phyloP scores from a whole-genome alignment of 2,329 filamentous ascomycete genomes.

The Fusarium pseudocircinatum region DNA sequence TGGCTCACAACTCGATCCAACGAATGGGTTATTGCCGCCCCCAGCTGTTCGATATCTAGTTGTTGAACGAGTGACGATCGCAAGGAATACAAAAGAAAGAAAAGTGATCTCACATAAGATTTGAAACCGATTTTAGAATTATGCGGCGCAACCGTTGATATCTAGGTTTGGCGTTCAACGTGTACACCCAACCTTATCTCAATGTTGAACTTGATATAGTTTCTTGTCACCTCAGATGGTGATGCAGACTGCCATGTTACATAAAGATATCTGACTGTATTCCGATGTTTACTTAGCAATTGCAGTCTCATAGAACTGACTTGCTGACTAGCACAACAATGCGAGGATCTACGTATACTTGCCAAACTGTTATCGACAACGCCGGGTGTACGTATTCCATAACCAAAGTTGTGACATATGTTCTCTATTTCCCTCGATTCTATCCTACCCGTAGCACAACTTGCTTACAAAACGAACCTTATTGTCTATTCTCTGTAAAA shows the following conservation, averaged over 20 bases:
- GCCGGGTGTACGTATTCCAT: background rate
- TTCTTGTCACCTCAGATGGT: background rate
- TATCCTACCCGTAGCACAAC: background rate
- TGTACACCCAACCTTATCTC: constrained; percentile 6
- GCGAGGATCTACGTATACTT: background rate
- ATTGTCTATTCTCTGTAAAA: background rate
- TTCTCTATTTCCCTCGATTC: background rate
- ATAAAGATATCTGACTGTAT: background rate
- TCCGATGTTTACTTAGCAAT: background rate
- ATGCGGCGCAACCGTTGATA: background rate
- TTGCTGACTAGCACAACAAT: background rate
- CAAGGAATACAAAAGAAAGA: background rate
- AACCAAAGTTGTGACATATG: background rate
- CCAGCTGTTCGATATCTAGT: background rate
- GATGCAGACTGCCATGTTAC: background rate
- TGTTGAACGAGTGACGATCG: background rate
- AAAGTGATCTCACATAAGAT: background rate
- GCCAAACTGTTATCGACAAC: background rate
- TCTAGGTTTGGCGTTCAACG: background rate
- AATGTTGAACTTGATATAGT: background rate
- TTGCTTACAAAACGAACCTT: background rate
- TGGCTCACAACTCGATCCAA: background rate
- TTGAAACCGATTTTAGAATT: background rate
- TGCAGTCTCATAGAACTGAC: background rate
- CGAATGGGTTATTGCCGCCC: background rate